These are phyloP conservation scores for Cladophialophora exuberans DNA, from an alignment of 2,329 filamentous ascomycete species.

Conservation along the genomic window DNA sequence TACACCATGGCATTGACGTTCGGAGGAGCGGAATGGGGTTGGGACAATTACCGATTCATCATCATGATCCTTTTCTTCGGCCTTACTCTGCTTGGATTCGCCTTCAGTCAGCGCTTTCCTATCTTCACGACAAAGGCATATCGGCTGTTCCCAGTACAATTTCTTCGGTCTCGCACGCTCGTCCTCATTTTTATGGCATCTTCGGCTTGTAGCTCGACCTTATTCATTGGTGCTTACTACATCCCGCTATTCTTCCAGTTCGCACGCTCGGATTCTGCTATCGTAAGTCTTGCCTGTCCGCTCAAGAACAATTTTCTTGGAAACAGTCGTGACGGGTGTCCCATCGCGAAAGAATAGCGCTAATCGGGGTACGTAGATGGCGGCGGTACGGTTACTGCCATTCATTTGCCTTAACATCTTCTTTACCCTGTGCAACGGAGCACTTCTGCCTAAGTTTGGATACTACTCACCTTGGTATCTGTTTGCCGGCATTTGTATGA, in stretches of 20 bases:
- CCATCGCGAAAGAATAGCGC: no score
- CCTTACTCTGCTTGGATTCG: constrained; percentile 49
- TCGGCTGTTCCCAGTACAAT: constrained; percentile 55
- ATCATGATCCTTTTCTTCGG: constrained; percentile 53
- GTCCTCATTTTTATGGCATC: constrained; percentile 51
- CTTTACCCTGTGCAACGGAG: constrained; percentile 31
- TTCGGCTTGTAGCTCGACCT: constrained; percentile 41
- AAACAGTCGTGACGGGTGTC: no score
- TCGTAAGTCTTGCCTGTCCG: no score
- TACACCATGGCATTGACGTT: constrained; percentile 56
- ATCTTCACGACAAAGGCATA: constrained; percentile 49
- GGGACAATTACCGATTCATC: constrained; percentile 51
- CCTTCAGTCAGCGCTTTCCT: constrained; percentile 49
- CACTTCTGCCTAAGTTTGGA: constrained; percentile 30
- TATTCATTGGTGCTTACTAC: constrained; percentile 53
- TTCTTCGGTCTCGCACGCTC: constrained; percentile 44
- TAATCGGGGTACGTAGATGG: no score
- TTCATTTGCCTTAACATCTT: constrained; percentile 36
- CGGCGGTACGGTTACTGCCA: constrained; percentile 40
- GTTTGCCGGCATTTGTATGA: constrained; percentile 30
- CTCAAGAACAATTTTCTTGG: no score
- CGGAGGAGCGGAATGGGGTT: constrained; percentile 54
- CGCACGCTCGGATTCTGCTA: constrained; percentile 44
- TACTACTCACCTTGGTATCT: constrained; percentile 38
- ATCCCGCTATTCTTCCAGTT: constrained; percentile 61